Evolutionary conservation across 257 asterid genomes (phyloP), one percentile per base, ranked within the genome.

Genomic region (Osmanthus fragrans): DNA sequence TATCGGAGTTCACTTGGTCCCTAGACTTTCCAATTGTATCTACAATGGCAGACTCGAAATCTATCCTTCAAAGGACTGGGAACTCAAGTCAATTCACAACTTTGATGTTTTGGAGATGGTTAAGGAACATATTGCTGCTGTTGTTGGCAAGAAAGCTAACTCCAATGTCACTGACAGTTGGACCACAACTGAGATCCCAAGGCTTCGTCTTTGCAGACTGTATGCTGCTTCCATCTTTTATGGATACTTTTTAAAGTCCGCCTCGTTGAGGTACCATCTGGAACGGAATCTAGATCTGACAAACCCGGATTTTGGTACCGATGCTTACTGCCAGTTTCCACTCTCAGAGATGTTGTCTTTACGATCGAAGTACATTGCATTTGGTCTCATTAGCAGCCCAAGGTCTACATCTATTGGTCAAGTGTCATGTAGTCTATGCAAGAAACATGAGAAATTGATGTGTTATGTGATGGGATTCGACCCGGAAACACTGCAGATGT

Each of bases 241-340:
- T 32, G 97, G 99, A 29, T 96, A 96, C 84, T 92, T 96, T 69
- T 72, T 96, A 75, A 96, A 89, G 87, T 83, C 96, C 0, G 97
- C 89, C 71, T 86, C 92, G 39, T 79, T 89, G 79, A 87, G 99
- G 78, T 92, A 89, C 80, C 80, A 74, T 34, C 91, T 93, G 15
- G 98, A 96, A 74, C 73, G 76, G 82, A 84, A 76, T 73, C 79
- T 89, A 23, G 82, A 79, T 56, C 77, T 23, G 12, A 56, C 77
- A 72, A 82, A 72, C 77, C 73, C 19, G 25, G 82, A 78, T 68
- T 72, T 36, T 45, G 81, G 80, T 45, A 32, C 79, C 21, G 67
- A 77, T n/a, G 45, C 74, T 13, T 51, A 71, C 18, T 75, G 73
- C 71, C 81, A 73, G 23, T 69, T 32, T 40, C 84, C 86, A 1